Percentiles rank a stretch among this genome's conserved stretches.
Conservation (phyloP, 225 moss, liverwort and hornwort species). For the Asterella californica region DNA sequence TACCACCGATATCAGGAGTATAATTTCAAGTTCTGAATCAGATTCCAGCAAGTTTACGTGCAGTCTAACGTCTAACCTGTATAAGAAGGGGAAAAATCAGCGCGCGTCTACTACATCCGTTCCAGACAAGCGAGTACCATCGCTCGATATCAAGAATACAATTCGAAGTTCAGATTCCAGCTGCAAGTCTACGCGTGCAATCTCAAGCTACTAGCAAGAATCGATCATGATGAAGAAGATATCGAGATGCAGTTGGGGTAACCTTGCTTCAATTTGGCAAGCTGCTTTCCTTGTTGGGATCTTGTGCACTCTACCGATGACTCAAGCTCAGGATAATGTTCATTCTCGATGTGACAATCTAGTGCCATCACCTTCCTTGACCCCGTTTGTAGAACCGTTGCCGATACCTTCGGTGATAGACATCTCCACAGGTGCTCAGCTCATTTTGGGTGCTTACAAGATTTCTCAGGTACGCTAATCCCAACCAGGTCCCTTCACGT, state of each 20-base stretch:
- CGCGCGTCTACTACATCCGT: no score
- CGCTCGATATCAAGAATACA: neutral
- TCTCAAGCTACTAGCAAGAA: neutral
- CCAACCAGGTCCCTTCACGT: no score
- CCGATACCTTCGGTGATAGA: neutral
- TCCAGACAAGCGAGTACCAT: no score
- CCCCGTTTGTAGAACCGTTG: constrained; percentile 12
- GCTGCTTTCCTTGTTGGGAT: neutral
- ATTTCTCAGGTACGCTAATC: constrained; percentile 12
- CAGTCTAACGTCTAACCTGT: no score
- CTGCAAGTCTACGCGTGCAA: neutral
- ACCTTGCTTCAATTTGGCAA: neutral
- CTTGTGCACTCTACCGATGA: neutral
- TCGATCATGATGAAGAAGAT: neutral
- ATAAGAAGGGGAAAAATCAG: no score
- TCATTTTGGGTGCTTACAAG: constrained; percentile 24
- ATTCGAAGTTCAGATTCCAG: neutral
- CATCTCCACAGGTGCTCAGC: constrained; percentile 5
- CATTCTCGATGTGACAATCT: neutral
- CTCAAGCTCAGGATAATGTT: neutral
- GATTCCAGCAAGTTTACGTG: no score
- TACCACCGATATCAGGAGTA: no score
- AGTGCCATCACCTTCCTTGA: constrained; percentile 7
- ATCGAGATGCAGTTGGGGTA: neutral
- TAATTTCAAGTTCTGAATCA: no score